Evolutionary conservation across 306 rosid species (phyloP).

Genomic region (Medicago ruthenica): DNA sequence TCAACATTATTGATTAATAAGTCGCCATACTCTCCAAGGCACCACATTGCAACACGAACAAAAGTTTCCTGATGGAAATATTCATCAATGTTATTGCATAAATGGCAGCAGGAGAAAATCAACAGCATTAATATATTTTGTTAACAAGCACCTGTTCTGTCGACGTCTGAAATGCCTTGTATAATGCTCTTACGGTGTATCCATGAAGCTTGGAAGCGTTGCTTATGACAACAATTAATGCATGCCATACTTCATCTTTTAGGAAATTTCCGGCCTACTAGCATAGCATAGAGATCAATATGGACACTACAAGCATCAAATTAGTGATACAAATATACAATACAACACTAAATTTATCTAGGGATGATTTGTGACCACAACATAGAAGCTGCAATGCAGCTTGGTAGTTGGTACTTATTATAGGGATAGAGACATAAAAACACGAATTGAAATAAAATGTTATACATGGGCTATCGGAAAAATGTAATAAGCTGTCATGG

Average conservation of each 20-base stretch:
- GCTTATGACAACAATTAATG: constrained; percentile 82
- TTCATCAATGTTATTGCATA: constrained; percentile 24
- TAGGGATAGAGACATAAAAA: constrained; percentile 3
- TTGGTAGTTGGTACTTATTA: constrained; percentile 21
- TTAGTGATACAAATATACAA: constrained; percentile 21
- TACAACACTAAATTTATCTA: constrained; percentile 31
- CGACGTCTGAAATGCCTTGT: constrained; percentile 78
- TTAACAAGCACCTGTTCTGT: constrained; percentile 76
- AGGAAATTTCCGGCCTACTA: constrained; percentile 99
- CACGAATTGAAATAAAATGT: neutral
- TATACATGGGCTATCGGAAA: neutral
- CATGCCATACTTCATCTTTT: constrained; percentile 97
- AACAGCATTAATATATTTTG: constrained; percentile 35
- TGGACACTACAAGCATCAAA: constrained; percentile 35
- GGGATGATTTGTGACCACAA: constrained; percentile 30
- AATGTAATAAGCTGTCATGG: constrained; percentile 15
- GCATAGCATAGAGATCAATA: constrained; percentile 66
- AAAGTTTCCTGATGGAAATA: constrained; percentile 79
- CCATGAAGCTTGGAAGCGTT: constrained; percentile 97
- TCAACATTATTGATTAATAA: constrained; percentile 81
- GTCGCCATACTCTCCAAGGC: constrained; percentile 98
- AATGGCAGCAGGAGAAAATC: constrained; percentile 35
- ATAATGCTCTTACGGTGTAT: constrained; percentile 83
- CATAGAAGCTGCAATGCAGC: constrained; percentile 24
- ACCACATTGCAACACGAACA: constrained; percentile 98